Percentiles rank a stretch among this genome's conserved stretches.
Evolutionary conservation across 1,139 yeast genomes (phyloP).

Genomic region (Taphrina betulina): DNA sequence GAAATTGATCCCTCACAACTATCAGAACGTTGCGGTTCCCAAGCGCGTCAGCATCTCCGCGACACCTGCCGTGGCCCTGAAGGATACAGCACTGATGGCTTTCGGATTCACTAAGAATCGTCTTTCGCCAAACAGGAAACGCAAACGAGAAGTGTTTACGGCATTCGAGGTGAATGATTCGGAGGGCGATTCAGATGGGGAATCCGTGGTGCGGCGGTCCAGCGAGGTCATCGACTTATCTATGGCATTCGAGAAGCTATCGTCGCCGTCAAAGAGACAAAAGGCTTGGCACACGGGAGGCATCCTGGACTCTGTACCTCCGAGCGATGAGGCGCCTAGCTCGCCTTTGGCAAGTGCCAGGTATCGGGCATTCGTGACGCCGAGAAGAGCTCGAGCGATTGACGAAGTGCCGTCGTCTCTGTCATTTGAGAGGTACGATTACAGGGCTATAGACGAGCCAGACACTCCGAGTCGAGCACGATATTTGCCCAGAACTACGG

Average conservation of each 20-base stretch:
- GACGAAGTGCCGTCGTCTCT: conserved; percentile 6
- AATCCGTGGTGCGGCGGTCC: neutral
- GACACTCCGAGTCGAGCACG: neutral
- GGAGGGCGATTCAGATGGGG: neutral
- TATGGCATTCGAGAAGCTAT: neutral
- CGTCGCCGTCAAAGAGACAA: neutral
- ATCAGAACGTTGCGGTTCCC: neutral
- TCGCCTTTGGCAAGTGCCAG: neutral
- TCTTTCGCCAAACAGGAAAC: neutral
- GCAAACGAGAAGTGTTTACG: no score
- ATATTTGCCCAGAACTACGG: neutral
- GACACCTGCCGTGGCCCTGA: neutral
- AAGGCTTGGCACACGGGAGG: no score
- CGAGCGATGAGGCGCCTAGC: neutral
- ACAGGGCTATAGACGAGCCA: neutral
- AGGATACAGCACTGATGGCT: neutral
- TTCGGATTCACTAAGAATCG: neutral
- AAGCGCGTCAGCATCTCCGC: neutral
- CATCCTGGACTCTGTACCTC: no score
- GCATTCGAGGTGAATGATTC: no score
- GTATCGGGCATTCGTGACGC: neutral
- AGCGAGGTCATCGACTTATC: neutral
- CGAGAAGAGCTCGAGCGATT: neutral
- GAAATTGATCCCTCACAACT: neutral
- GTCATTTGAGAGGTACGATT: conserved; percentile 2